Percentiles rank a stretch among this genome's conserved stretches.
These are phyloP conservation scores for Leishmania amazonensis DNA, from an alignment of 208 protist species.

Conservation along the genomic window DNA sequence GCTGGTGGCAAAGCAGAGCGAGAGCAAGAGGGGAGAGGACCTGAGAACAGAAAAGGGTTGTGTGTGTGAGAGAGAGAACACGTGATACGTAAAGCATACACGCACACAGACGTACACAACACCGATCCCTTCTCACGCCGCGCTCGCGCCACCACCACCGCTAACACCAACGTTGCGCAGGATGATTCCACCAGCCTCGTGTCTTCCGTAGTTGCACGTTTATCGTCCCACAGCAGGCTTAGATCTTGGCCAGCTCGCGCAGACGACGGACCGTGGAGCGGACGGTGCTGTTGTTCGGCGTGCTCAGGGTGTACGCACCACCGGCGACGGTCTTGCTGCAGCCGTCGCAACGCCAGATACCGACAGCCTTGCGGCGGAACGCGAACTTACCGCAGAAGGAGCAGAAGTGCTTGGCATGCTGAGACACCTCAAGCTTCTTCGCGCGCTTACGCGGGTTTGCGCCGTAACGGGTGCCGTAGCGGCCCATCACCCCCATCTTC, in stretches of 20 bases:
- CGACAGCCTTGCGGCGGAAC: slow-evolving; percentile 97
- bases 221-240: slow-evolving; percentile 9
- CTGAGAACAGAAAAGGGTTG: not conserved
- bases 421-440: slow-evolving; percentile 99
- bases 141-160: not conserved
- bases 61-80: not conserved
- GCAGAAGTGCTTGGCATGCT: slow-evolving; percentile 99
- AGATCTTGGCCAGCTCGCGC: slow-evolving; percentile 93
- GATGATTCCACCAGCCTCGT: not conserved
- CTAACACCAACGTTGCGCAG: not conserved
- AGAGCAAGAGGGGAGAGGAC: not conserved
- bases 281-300: slow-evolving; percentile 96
- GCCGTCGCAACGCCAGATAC: slow-evolving; percentile 99
- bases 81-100: not conserved
- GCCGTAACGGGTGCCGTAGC: slow-evolving; percentile 99
- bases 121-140: not conserved
- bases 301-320: slow-evolving; percentile 97
- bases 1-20: not conserved
- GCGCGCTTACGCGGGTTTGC: slow-evolving; percentile 98
- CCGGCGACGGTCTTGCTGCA: slow-evolving; percentile 98
- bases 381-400: slow-evolving; percentile 98
- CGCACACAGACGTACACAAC: not conserved
- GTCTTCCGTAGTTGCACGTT: not conserved
- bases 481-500: slow-evolving; percentile 99
- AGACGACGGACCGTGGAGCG: slow-evolving; percentile 98